Evolutionary conservation across 257 asterid genomes (phyloP), one percentile per base, ranked within the genome.

Genomic region (Ilex asprella): DNA sequence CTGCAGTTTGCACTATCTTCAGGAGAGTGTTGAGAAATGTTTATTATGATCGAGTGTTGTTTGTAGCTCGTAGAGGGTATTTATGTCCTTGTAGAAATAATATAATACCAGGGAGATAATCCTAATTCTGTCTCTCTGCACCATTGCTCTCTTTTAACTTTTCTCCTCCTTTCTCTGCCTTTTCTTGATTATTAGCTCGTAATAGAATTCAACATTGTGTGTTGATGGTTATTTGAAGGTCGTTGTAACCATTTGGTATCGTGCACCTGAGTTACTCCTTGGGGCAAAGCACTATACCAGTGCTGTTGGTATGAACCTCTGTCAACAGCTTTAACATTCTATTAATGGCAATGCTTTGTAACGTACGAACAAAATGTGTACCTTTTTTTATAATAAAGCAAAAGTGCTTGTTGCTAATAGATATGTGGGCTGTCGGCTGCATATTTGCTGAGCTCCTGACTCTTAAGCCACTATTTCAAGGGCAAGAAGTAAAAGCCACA

Each of bases 371-470:
- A 14, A 29, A 30, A 3, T 62, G 35, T 61, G 70, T 56, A 14
- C 44, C 32, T 39, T 41, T 53, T 11, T 14, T 10, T 46, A 14
- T 6, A 46, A 2, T 46, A 14, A 55, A 76, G 16, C 60, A 31
- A 56, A 59, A 71, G 31, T 55, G 50, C 52, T 59, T 31, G 35
- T 70, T 70, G n/a, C 59, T 43, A 64, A 67, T 74, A 92, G 99
- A 92, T 74, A 92, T 89, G 99, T 92, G 99, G 99, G 99, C 99
- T 59, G 95, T 92, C 75, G 99, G 99, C 75, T 92, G 99, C 87
- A 92, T 92, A 61, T 92, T 92, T 79, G 99, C 99, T 9, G 99
- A 92, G 86, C 99, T 92, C 71, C 81, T 92, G 76, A 86, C 97
- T 67, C 81, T 89, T 69, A 92, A 92, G 83, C 99, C 99, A 51